Base-by-base conservation (phyloP, 768 basidiomycete species). In the Gyrodon lividus region DNA sequence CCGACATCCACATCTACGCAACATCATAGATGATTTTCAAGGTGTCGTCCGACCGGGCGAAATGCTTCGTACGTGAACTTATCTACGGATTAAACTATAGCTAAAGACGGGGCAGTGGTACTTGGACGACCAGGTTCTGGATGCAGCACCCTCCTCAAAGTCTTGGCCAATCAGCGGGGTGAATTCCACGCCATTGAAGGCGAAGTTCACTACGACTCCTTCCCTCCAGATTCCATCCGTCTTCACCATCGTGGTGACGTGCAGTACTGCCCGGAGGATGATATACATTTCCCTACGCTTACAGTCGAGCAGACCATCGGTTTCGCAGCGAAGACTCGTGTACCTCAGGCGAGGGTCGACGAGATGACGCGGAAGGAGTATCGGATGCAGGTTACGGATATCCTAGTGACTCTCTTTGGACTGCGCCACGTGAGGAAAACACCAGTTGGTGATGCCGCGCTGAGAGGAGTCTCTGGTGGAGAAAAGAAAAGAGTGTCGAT, bases 401-500 rank as follows among this genome's bases (percentile, higher is more conserved):
- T 87, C 6, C 63, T 84, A 28, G 73, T 77, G 60, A 83, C 86
- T 0, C 75, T 92, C 30, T 91, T 93, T 61, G 92, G 92, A 5
- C 74, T 96, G 61, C 73, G 74, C 4, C 88, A 91, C 60, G 86
- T 81, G 3, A 77, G 77, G 62, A 76, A 84, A 48, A 92, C 91
- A 0, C 81, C 79, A 0, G 83, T 96, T 24, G 94, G 94, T 3
- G 83, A 94, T 71, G 88, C 86, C 16, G 78, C 82, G 16, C 76
- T 95, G 14, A 77, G 84, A 8, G 87, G 88, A 10, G 77, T 90
- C 8, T 83, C 80, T 23, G 89, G 87, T 8, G 89, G 89, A 1
- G 85, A 91, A 75, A 83, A 81, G 72, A 93, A 93, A 64, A 80
- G 92, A 14, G 89, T 93, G 3, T 86, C 86, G 16, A 88, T 92